Conservation (phyloP, 306 rosid species). For the Cucumis hystrix region DNA sequence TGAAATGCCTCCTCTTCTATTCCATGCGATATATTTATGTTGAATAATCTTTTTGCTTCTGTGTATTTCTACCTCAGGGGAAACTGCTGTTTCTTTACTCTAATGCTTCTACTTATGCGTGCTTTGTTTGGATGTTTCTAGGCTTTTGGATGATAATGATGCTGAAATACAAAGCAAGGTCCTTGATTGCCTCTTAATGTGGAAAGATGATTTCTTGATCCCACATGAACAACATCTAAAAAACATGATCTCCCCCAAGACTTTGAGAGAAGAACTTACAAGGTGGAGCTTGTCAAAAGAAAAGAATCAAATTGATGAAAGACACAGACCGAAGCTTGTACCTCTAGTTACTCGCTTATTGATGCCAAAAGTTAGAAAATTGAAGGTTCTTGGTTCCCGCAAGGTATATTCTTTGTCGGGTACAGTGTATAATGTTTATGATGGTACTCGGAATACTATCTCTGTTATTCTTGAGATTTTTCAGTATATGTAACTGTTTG, state of each 20-base stretch:
- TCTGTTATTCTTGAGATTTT: background rate
- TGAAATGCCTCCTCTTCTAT: background rate
- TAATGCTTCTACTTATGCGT: background rate
- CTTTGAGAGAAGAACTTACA: slow-evolving; percentile 71
- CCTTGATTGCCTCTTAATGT: slow-evolving; percentile 63
- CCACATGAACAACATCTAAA: slow-evolving; percentile 60
- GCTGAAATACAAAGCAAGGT: slow-evolving; percentile 72
- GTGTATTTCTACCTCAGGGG: background rate
- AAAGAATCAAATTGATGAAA: slow-evolving; percentile 43
- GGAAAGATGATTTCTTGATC: slow-evolving; percentile 66
- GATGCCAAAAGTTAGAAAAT: slow-evolving; percentile 79
- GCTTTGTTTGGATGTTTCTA: slow-evolving; percentile 23
- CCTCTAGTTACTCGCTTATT: slow-evolving; percentile 67
- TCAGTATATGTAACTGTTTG: background rate
- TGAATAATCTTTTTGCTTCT: background rate
- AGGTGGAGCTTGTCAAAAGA: slow-evolving; percentile 82
- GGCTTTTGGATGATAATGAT: slow-evolving; percentile 87
- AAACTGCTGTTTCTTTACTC: background rate
- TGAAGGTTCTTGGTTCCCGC: slow-evolving; percentile 73
- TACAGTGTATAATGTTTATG: background rate
- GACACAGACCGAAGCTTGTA: slow-evolving; percentile 55
- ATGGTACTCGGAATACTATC: background rate
- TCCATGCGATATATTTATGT: background rate
- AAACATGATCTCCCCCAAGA: slow-evolving; percentile 41
- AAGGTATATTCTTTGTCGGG: slow-evolving; percentile 36